Percentiles rank a stretch among this genome's conserved stretches.
phyloP scores from a whole-genome alignment of 2,329 filamentous ascomycete genomes.

The Chrysoporthe cubensis region DNA sequence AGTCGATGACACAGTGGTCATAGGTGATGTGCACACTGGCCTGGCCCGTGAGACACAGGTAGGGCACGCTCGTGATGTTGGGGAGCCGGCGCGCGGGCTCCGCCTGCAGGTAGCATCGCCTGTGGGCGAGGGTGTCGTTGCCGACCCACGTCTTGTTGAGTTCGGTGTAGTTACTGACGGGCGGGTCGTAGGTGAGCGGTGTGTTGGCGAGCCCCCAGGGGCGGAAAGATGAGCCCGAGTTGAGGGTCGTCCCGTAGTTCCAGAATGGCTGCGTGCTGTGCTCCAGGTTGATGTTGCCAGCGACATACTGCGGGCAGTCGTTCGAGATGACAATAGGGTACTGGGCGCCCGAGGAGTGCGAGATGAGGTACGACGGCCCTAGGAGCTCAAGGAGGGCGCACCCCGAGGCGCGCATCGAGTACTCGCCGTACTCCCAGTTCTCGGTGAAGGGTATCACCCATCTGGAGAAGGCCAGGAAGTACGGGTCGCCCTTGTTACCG shows the following conservation, averaged over 20 bases:
- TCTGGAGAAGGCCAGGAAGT: conserved; percentile 53
- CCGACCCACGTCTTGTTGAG: conserved; percentile 35
- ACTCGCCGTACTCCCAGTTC: conserved; percentile 31
- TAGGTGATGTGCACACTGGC: conserved; percentile 56
- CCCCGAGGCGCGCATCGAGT: conserved; percentile 33
- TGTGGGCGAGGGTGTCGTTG: conserved; percentile 30
- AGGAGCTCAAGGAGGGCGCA: conserved; percentile 34
- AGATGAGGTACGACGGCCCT: conserved; percentile 37
- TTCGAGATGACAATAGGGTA: conserved; percentile 36
- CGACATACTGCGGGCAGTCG: conserved; percentile 36
- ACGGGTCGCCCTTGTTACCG: conserved; percentile 44
- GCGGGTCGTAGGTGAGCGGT: conserved; percentile 37
- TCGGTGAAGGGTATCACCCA: conserved; percentile 43
- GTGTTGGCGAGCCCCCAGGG: conserved; percentile 36
- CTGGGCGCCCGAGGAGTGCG: conserved; percentile 32
- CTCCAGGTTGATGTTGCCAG: conserved; percentile 39
- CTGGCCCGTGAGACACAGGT: conserved; percentile 52
- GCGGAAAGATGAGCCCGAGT: conserved; percentile 21
- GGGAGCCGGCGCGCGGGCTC: conserved; percentile 42
- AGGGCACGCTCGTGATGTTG: conserved; percentile 50
- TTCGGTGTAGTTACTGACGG: conserved; percentile 33
- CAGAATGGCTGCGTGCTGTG: conserved; percentile 37
- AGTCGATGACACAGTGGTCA: conserved; percentile 57
- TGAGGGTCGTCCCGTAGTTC: conserved; percentile 30
- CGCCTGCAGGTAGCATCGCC: conserved; percentile 37